Conservation (phyloP, 1,284 basidiomycete species). For the Mycosarcoma mackinlayi region DNA sequence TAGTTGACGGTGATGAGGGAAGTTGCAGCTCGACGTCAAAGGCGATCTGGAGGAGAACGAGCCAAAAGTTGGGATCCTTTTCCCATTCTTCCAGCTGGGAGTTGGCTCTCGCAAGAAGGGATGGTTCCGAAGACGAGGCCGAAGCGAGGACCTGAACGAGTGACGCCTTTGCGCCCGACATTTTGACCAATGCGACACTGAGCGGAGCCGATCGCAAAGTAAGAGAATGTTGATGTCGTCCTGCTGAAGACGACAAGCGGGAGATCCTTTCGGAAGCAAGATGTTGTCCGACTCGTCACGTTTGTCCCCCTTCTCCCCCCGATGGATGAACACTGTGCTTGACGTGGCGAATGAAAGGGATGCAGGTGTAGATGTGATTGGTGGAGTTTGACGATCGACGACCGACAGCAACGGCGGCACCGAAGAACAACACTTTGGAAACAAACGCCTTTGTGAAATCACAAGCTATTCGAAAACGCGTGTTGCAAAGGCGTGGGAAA, state of each 20-base stretch:
- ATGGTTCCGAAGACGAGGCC: slow-evolving; percentile 40
- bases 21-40: slow-evolving; percentile 42
- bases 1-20: slow-evolving; percentile 7
- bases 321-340: too few species aligned
- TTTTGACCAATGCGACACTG: neutral
- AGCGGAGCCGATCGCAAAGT: neutral
- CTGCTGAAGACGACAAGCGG: too few species aligned
- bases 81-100: slow-evolving; percentile 59
- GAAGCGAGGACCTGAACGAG: slow-evolving; percentile 45
- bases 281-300: neutral
- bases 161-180: slow-evolving; percentile 32
- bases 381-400: too few species aligned
- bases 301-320: too few species aligned
- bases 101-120: slow-evolving; percentile 33
- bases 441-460: slow-evolving; percentile 1
- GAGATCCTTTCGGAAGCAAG: neutral
- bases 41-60: slow-evolving; percentile 57
- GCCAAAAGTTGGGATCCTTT: slow-evolving; percentile 54
- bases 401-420: too few species aligned
- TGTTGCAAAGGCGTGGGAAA: too few species aligned
- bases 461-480: neutral
- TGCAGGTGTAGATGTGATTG: too few species aligned
- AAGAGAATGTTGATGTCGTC: neutral
- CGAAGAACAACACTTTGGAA: slow-evolving; percentile 8
- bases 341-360: slow-evolving; percentile 4